A percentile compares a stretch with the other conserved stretches of the same genome.
phyloP scores from a whole-genome alignment of 768 basidiomycete species.

The Boletus eberwhitei region DNA sequence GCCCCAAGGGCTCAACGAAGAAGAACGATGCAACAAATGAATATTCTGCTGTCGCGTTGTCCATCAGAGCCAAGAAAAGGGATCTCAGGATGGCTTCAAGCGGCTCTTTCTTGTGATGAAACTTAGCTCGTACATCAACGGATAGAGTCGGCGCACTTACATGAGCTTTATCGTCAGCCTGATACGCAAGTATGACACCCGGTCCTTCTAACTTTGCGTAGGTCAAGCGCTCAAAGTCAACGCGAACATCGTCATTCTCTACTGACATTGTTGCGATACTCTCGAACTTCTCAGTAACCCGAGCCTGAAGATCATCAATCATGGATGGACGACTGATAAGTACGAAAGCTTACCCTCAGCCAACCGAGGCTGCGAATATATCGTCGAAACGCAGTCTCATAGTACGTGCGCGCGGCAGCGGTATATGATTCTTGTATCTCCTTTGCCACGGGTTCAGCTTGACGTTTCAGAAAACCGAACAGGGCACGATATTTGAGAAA shows the following conservation, averaged over 20 bases:
- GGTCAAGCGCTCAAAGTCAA: conserved; percentile 56
- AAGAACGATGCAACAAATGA: conserved; percentile 87
- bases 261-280: conserved; percentile 49
- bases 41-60: conserved; percentile 93
- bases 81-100: conserved; percentile 85
- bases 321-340: not conserved
- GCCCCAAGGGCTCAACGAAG: conserved; percentile 32
- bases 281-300: conserved; percentile 68
- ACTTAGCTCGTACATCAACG: conserved; percentile 9
- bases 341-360: conserved; percentile 56
- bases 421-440: conserved; percentile 89
- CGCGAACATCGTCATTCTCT: conserved; percentile 36
- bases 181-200: conserved; percentile 75
- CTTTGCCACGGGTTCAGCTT: conserved; percentile 74
- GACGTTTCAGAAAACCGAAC: conserved; percentile 81
- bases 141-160: conserved; percentile 48
- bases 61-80: conserved; percentile 84
- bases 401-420: conserved; percentile 81
- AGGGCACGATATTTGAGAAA: conserved; percentile 80
- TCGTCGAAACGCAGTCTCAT: conserved; percentile 91
- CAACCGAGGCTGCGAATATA: conserved; percentile 80
- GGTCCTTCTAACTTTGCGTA: conserved; percentile 79
- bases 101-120: conserved; percentile 61
- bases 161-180: conserved; percentile 85
- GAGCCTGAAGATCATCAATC: conserved; percentile 41